A percentile compares a stretch with the other conserved stretches of the same genome.
Conservation (phyloP, 495 filamentous ascomycete genomes). For the Talaromyces thailandensis region DNA sequence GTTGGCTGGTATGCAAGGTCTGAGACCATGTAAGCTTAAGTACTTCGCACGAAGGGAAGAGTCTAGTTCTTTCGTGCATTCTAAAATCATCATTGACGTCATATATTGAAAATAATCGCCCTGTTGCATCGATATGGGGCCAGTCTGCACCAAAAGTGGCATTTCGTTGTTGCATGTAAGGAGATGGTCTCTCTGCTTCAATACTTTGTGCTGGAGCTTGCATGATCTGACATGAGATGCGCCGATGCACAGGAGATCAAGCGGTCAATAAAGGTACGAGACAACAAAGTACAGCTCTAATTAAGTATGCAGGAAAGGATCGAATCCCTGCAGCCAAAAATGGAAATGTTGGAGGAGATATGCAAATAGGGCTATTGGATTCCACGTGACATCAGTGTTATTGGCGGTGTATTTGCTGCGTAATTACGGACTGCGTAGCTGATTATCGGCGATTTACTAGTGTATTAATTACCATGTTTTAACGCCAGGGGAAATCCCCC, state of each 20-base stretch:
- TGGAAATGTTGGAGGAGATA: not conserved
- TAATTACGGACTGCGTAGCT: not conserved
- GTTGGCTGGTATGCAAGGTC: not conserved
- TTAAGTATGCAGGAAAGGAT: not conserved
- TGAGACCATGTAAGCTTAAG: not conserved
- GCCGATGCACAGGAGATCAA: not conserved
- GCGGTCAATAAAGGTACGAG: not conserved
- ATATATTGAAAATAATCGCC: not conserved
- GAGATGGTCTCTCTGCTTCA: not conserved
- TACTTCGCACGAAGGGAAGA: not conserved
- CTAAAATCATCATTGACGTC: not conserved
- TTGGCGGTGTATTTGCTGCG: not conserved
- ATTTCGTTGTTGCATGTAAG: not conserved
- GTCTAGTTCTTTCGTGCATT: not conserved
- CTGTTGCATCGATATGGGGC: not conserved
- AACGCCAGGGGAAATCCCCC: not conserved
- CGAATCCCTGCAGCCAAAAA: not conserved
- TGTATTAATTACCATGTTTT: not conserved
- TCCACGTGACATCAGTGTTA: slow-evolving; percentile 1
- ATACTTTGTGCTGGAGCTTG: not conserved
- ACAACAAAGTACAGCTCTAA: not conserved
- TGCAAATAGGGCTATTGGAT: not conserved
- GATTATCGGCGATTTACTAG: not conserved
- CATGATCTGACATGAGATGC: not conserved
- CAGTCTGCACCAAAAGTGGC: not conserved